Evolutionary conservation across 2,329 filamentous ascomycete species (phyloP).

Genomic region (Fusarium penzigii): DNA sequence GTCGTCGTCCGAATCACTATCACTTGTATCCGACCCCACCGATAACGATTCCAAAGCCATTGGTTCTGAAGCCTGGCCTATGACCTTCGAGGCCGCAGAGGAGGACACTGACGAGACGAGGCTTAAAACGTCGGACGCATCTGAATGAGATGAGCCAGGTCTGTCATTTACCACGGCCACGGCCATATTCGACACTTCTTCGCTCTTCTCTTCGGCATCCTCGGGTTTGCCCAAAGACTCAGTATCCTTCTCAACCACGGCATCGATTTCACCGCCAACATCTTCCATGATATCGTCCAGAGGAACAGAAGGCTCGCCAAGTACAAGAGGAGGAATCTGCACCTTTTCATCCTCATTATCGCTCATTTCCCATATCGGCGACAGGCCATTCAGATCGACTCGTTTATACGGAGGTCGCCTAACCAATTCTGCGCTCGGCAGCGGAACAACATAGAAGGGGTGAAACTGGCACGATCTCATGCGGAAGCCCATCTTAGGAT

Average conservation of each 20-base stretch:
- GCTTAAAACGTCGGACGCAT: no score
- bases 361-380: not conserved
- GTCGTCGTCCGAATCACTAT: not conserved
- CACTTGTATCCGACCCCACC: not conserved
- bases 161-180: no score
- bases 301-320: not conserved
- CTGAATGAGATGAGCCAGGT: no score
- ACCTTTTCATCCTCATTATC: not conserved
- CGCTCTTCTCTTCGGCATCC: no score
- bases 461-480: constrained; percentile 14
- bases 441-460: constrained; percentile 2
- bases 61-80: no score
- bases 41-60: no score
- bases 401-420: not conserved
- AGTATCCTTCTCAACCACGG: no score
- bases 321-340: not conserved
- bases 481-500: constrained; percentile 6
- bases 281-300: not conserved
- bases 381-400: not conserved
- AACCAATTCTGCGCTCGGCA: not conserved
- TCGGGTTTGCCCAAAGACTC: no score
- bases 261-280: no score
- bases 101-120: no score
- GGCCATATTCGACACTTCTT: no score
- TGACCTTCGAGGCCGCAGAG: no score